Evolutionary conservation across 1,284 basidiomycete genomes (phyloP), one percentile per base, ranked within the genome.

Genomic region (Ustilago loliicola): DNA sequence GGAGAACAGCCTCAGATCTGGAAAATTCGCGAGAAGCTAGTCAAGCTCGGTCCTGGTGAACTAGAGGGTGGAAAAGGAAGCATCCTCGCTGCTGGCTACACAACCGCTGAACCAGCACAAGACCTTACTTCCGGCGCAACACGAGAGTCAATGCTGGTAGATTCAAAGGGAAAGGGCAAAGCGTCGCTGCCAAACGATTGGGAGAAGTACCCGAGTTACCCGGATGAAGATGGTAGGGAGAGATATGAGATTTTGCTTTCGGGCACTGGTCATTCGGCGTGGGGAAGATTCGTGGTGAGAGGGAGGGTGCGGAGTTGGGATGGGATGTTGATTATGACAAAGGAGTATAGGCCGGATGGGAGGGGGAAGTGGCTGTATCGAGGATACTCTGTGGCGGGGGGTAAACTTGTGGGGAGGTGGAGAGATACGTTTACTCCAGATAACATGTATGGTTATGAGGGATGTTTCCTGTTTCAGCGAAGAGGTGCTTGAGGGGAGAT

Each of bases 1-100:
- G 89, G 89, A 3, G 88, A 89, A 74, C 89, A 90, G 72, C 88
- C 88, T 15, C 89, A 90, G 77, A 89, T 90, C 17, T 90, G 89
- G 89, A 88, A 88, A 58, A 77, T 90, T 40, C 85, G 82, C 42
- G 89, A 90, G 74, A 88, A 86, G 34, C 85, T 88, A 45, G 88
- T 89, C 3, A 75, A 69, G 60, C 64, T 83, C 2, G 70, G 54
- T 1, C 61, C 62, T 1, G 66, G 61, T 2, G 69, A 73, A 23
- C 21, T 65, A 11, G 66, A 74, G 30, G 72, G 71, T n/a, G 75
- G 74, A 2, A 69, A 51, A 19, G 75, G 76, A 0, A 78, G 71
- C 48, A 34, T 79, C 3, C 34, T 80, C 15, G 61, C 65, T 34
- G 79, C 79, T 13, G 72, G 80, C 11, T 77, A 74, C 36, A 38